Base-by-base conservation (phyloP, 129 eudicot genomes). In the Flaveria trinervia region DNA sequence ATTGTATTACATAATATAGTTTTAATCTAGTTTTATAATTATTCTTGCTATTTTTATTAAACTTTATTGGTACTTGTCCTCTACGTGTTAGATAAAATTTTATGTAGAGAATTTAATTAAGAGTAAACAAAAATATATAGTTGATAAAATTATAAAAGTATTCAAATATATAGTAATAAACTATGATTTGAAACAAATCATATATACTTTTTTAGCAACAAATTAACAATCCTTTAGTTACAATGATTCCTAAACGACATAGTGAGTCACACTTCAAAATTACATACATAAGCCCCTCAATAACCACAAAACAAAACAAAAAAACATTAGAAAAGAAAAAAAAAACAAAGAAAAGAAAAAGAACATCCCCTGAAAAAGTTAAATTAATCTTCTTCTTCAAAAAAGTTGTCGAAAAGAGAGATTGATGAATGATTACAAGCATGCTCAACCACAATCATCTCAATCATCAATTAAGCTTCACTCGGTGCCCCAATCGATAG, bases 401-500 rank as follows among this genome's bases (percentile, higher is more conserved):
- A 79, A 79, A 79, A 62, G 78, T 28, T 79, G 73, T 64, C 68
- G 33, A 48, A 79, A 46, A 70, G 44, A 45, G 55, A 71, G 56
- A 80, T 80, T 80, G 65, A 68, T 68, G 25, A 74, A 80, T 80
- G 51, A 80, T 80, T 68, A 74, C 78, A 66, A 68, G 84, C 84
- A 74, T 80, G 84, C 84, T 80, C 46, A 28, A 56, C 74, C 41
- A 65, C 66, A 73, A 80, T 80, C 69, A 79, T 79, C 83, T 55
- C 57, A 80, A 79, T 73, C 74, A 79, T 65, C 74, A 72, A 36
- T 48, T 33, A 64, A 46, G 39, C 77, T 55, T 62, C 83, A 54
- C 80, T 83, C 7, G 79, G 77, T 9, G 83, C 86, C 36, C 75
- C 88, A 36, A 80, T 74, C 65, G 97, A 88, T 79, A 95, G 89